Base-by-base conservation (phyloP, 805 yeast species). In the Saturnispora sekii region DNA sequence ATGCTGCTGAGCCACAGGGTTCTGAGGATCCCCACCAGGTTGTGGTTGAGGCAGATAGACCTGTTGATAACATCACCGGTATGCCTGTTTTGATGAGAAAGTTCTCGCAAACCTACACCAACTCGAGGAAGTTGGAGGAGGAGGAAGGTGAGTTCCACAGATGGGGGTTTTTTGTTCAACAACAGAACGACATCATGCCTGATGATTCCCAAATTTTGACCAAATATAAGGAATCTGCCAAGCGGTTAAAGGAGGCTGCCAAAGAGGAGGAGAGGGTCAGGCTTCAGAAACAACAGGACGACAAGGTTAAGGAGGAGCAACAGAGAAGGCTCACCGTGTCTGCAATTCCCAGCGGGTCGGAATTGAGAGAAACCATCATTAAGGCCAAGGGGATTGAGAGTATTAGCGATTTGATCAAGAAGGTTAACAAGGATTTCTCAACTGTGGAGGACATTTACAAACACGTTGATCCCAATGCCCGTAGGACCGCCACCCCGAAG, bases 61-160 rank as follows among this genome's bases (percentile, higher is more conserved):
- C 84, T 1, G 70, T 82, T 41, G 90, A 84, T 64, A 70, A 76
- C 47, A 65, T 72, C 26, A 83, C 90, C 0, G 93, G 93, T 38
- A 68, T 79, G 51, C 86, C 89, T 2, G 79, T 83, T 16, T 64
- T 81, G 49, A 72, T 79, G 62, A 70, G 81, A 52, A 76, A 80
- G 5, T 65, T 75, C 5, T 79, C 86, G 0, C 82, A 76, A 50
- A 79, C 84, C 1, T 73, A 84, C 9, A 54, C 74, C 10, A 78
- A 83, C 55, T 86, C 88, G 12, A 81, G 77, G 60, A 76, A 74
- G 51, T 86, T 84, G 61, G 96, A 87, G 58, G 80, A 79, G 49
- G 97, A 88, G 59, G 97, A 88, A 67, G 97, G 96, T 54, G 95
- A 84, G 57, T 73, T 87, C 51, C 96, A 85, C 61, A 79, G 83